These are phyloP conservation scores for Physcomitrium patens DNA, from an alignment of 225 moss, liverwort and hornwort genomes.

Conservation along the genomic window DNA sequence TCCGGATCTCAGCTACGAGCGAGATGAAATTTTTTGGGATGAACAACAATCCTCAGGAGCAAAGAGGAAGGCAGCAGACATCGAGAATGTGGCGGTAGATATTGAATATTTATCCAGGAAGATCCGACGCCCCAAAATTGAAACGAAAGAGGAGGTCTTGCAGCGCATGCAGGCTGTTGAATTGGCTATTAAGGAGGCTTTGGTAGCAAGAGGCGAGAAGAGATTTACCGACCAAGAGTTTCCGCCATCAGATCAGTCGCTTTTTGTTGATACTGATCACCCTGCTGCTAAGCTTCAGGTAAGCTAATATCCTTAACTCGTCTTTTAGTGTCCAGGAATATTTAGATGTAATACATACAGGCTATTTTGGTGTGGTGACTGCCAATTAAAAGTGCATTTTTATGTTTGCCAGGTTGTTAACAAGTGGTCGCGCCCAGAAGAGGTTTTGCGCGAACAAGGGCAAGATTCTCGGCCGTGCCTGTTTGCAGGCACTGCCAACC, in stretches of 20 bases:
- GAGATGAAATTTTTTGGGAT: slow-evolving; percentile 95
- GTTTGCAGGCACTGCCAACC: slow-evolving; percentile 86
- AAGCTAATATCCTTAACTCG: slow-evolving; percentile 26
- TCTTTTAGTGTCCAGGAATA: slow-evolving; percentile 3
- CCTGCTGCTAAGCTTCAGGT: slow-evolving; percentile 95
- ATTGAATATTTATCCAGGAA: slow-evolving; percentile 90
- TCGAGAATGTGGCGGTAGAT: slow-evolving; percentile 84
- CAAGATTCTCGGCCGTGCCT: slow-evolving; percentile 72
- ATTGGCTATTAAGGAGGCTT: slow-evolving; percentile 94
- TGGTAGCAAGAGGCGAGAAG: slow-evolving; percentile 89
- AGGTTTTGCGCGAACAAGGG: slow-evolving; percentile 68
- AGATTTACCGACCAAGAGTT: slow-evolving; percentile 98
- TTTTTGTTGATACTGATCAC: slow-evolving; percentile 84
- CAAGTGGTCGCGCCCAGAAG: slow-evolving; percentile 90
- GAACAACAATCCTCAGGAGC: slow-evolving; percentile 87
- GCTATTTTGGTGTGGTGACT: slow-evolving; percentile 7
- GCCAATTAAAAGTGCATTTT: slow-evolving; percentile 7
- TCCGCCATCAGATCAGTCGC: slow-evolving; percentile 84
- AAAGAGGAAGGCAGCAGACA: slow-evolving; percentile 82
- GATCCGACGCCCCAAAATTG: slow-evolving; percentile 82
- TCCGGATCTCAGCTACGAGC: slow-evolving; percentile 82
- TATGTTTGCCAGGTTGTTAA: slow-evolving; percentile 73
- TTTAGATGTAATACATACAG: slow-evolving; percentile 12
- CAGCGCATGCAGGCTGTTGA: slow-evolving; percentile 98
- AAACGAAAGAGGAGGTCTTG: slow-evolving; percentile 91